Evolutionary conservation across 2,329 filamentous ascomycete species (phyloP), one percentile per base, ranked within the genome.

Genomic region (Aspergillus neoniger): DNA sequence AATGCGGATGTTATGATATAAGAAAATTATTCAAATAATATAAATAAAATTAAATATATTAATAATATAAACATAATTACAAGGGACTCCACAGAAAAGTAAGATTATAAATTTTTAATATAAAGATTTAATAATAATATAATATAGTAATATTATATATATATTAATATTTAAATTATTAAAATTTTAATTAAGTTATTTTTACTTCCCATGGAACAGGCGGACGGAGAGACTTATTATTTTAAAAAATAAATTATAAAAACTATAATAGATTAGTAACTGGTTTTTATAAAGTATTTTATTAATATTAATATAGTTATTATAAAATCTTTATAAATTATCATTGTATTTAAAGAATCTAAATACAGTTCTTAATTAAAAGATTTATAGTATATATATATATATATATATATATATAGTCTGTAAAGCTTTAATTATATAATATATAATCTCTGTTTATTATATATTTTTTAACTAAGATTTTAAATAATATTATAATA

Each of bases 81-180:
- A 8, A 6, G 8, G 5, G 4, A 0, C 2, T n/a, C 21, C 21
- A n/a, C 6, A 17, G 4, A 17, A 17, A 5, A 2, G 1, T 17
- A 6, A 41, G 19, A 41, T 8, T 41, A 41, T 9, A 41, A 41
- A 1, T 19, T 19, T 2, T 5, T n/a, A 6, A 8, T 8, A 5
- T 41, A 7, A 17, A n/a, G 14, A 41, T 41, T 21, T n/a, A 9
- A 41, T 19, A 28, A 28, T 9, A 28, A 28, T 28, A 8, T 28
- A 28, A 3, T 28, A 28, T 28, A 28, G 2, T 10, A 28, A 9
- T 28, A 28, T 9, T 3, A 21, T 21, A 19, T 19, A 41, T 41
- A 41, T 41, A 41, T 41, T n/a, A 41, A n/a, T n/a, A 17, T 41
- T 19, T 41, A 41, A 19, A 17, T 7, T 41, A 2, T 41, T n/a